Base-by-base conservation (phyloP, 305 asterid species). In the Lippia alba region DNA sequence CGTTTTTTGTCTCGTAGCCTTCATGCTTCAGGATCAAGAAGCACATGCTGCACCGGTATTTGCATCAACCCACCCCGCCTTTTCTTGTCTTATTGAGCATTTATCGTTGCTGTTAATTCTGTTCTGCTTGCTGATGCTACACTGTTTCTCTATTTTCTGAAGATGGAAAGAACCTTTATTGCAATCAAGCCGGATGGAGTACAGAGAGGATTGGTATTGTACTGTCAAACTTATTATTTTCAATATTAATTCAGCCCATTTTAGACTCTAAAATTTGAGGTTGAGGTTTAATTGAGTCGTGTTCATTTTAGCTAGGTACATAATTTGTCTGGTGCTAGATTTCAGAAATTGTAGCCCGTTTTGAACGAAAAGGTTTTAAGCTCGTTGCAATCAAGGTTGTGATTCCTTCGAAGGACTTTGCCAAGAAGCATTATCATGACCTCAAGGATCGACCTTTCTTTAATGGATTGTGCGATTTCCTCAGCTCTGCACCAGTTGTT, bases 121-220 rank as follows among this genome's bases (percentile, higher is more conserved):
- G 19, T 55, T 53, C 58, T 50, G 45, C 18, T 64, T 44, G 64
- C 79, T 78, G 64, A 79, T 33, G 36, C 44, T 49, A 9, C 60
- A 14, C 34, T 17, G 62, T 20, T 66, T 49, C 54, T 48, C 4
- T 7, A 30, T 68, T 45, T 64, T 72, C 18, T 76, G 50, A 36
- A 89, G 97, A 64, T 81, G 85, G 97, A 91, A 77, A 86, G 91
- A 56, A 85, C 94, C 69, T 91, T 91, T 73, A 89, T 91, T 24
- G 96, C 97, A 75, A 91, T 91, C 80, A 91, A 91, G 82, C 96
- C 96, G 14, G 97, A 89, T 79, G 97, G 97, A 67, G 94, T 89
- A 48, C 97, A 91, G 70, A 85, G 97, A 76, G 94, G 96, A 56
- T 78, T 87, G 97, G 97, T 91, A 89, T 14, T 70, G 14, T 36